Evolutionary conservation across 257 asterid genomes (phyloP).

Genomic region (Scutellaria barbata): DNA sequence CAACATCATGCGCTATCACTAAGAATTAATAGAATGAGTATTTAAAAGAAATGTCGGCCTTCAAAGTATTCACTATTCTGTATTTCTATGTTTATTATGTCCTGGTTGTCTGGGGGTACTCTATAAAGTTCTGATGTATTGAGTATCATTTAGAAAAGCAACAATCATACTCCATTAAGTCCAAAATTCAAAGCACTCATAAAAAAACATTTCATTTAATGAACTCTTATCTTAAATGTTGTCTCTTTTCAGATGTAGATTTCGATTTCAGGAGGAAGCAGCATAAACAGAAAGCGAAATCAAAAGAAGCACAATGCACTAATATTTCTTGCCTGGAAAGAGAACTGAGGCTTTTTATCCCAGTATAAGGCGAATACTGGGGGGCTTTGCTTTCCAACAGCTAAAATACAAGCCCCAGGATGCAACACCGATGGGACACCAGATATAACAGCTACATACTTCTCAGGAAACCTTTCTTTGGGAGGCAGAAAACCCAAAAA

Average conservation of each 20-base stretch:
- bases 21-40: neutral
- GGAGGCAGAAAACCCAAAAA: constrained; percentile 91
- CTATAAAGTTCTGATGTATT: neutral
- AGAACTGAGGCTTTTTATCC: constrained; percentile 92
- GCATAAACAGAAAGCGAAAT: constrained; percentile 17
- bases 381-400: constrained; percentile 90
- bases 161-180: neutral
- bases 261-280: neutral
- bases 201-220: neutral
- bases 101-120: neutral
- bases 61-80: neutral
- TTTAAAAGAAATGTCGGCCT: neutral
- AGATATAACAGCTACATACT: constrained; percentile 71
- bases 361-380: constrained; percentile 83
- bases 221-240: neutral
- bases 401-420: constrained; percentile 92
- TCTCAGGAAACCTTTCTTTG: constrained; percentile 92
- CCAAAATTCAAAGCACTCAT: neutral
- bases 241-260: neutral
- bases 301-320: constrained; percentile 21
- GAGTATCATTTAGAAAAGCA: neutral
- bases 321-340: constrained; percentile 77
- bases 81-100: neutral
- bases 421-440: constrained; percentile 90
- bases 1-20: neutral